phyloP scores from a whole-genome alignment of 768 basidiomycete genomes.

The Tylopilus plumbeoviolaceoides region DNA sequence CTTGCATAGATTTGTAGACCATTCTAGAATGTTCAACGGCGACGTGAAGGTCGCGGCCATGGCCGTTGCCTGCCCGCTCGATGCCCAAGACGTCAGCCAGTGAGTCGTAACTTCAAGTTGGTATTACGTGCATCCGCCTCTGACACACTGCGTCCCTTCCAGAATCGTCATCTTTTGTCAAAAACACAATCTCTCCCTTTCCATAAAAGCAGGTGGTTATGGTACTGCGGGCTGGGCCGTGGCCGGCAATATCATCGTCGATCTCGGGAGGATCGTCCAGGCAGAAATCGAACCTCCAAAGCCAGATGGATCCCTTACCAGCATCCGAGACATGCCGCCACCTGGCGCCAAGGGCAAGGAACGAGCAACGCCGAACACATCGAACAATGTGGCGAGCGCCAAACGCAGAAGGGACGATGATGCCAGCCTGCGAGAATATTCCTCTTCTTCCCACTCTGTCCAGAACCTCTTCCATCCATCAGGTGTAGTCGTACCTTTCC shows the following conservation, averaged over 20 bases:
- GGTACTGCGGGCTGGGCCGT: conserved; percentile 90
- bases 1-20: conserved; percentile 24
- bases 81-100: conserved; percentile 81
- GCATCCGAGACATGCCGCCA: conserved; percentile 52
- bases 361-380: conserved; percentile 12
- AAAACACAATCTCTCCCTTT: conserved; percentile 66
- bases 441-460: conserved; percentile 52
- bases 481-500: conserved; percentile 10
- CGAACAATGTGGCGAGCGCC: conserved; percentile 23
- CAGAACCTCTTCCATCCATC: conserved; percentile 42
- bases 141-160: neutral
- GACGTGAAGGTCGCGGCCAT: conserved; percentile 58
- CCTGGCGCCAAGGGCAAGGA: conserved; percentile 56
- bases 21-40: conserved; percentile 67
- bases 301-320: conserved; percentile 52
- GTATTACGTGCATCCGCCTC: conserved; percentile 5
- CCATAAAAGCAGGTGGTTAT: conserved; percentile 87
- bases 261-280: conserved; percentile 65
- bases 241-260: conserved; percentile 81
- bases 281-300: conserved; percentile 64
- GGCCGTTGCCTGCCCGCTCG: conserved; percentile 68
- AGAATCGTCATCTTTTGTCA: conserved; percentile 73
- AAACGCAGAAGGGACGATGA: conserved; percentile 62
- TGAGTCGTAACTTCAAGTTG: conserved; percentile 30
- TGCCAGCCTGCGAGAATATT: conserved; percentile 46